Conservation (phyloP, 1,284 basidiomycete species). For the Heterobasidion irregulare region DNA sequence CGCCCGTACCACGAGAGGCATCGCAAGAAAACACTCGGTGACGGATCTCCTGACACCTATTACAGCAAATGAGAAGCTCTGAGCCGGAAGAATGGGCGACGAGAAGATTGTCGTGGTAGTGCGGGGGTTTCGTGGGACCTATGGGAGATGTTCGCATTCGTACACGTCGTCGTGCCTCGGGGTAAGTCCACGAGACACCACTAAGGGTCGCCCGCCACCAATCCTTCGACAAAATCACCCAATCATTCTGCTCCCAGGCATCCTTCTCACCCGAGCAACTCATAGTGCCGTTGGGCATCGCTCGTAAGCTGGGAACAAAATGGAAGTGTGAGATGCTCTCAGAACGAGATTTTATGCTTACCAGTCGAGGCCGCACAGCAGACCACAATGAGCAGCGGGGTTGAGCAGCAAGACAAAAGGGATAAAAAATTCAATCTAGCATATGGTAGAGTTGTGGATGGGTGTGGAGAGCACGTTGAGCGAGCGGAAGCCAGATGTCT, state of each 20-base stretch:
- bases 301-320: neutral
- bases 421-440: neutral
- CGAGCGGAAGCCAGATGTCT: conserved; percentile 4
- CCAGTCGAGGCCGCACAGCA: neutral
- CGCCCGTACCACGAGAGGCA: conserved; percentile 1
- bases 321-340: neutral
- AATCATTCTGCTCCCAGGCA: neutral
- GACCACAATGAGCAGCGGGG: neutral
- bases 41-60: conserved; percentile 9
- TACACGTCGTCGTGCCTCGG: neutral
- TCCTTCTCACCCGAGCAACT: neutral
- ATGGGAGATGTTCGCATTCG: neutral
- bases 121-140: conserved; percentile 4
- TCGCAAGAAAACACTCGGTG: conserved; percentile 5
- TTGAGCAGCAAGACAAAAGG: neutral
- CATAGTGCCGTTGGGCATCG: neutral
- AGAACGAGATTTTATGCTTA: neutral
- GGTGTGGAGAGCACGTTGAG: neutral
- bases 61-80: conserved; percentile 6
- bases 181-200: neutral
- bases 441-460: neutral
- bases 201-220: neutral
- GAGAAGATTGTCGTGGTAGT: conserved; percentile 9
- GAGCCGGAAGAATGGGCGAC: neutral
- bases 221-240: neutral